These are phyloP conservation scores for Encephalitozoon hellem DNA, from an alignment of 371 early-diverging fungal species.

Conservation along the genomic window DNA sequence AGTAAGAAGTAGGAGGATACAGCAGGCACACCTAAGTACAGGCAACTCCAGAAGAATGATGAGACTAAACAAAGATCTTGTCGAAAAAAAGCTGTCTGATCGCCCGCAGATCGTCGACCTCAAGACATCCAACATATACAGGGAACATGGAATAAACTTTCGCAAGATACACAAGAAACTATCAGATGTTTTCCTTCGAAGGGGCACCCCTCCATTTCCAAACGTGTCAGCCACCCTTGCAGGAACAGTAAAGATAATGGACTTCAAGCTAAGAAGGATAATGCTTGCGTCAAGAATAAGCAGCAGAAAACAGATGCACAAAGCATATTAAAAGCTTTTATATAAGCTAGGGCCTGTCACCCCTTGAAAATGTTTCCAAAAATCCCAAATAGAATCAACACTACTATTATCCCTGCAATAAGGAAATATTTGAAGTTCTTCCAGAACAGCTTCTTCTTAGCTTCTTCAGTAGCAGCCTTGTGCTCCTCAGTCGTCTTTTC, in stretches of 20 bases:
- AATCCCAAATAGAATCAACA: constrained; percentile 4
- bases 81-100: constrained; percentile 3
- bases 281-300: not conserved
- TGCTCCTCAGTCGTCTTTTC: constrained; percentile 41
- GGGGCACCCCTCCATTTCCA: not conserved
- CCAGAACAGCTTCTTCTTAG: constrained; percentile 50
- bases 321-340: not conserved
- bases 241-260: not conserved
- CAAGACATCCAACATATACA: constrained; percentile 3
- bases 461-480: constrained; percentile 33
- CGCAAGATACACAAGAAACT: not conserved
- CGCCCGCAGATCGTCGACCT: not conserved
- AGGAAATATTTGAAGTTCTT: constrained; percentile 52
- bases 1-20: not conserved
- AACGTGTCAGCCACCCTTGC: not conserved
- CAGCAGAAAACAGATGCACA: not conserved
- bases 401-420: constrained; percentile 25
- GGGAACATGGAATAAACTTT: not conserved
- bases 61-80: not conserved
- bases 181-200: not conserved
- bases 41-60: not conserved
- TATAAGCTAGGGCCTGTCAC: not conserved
- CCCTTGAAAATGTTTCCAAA: not conserved
- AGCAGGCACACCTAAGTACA: not conserved
- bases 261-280: not conserved